phyloP scores from a whole-genome alignment of 176 grass and related monocot species.

The Oryza meyeriana region DNA sequence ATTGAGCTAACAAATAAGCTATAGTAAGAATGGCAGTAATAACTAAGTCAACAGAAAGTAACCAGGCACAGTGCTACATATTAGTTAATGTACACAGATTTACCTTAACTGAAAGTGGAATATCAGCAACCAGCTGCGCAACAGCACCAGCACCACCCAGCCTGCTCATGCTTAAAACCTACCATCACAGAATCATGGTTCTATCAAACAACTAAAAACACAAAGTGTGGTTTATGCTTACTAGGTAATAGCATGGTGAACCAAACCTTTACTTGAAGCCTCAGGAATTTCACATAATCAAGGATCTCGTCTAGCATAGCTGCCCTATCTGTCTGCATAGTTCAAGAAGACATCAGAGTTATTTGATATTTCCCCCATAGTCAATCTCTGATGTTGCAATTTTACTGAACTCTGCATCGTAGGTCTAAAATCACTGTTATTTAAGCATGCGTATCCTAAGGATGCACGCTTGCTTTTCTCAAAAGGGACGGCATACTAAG shows the following conservation, averaged over 20 bases:
- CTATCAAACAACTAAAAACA: constrained; percentile 30
- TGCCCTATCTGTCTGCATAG: constrained; percentile 95
- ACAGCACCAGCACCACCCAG: constrained; percentile 95
- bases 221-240: background rate
- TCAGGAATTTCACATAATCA: constrained; percentile 97
- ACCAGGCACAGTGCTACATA: constrained; percentile 4
- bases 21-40: background rate
- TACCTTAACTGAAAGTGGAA: constrained; percentile 92
- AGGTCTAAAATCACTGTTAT: constrained; percentile 12
- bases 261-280: constrained; percentile 97
- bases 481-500: background rate
- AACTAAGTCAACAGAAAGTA: constrained; percentile 1
- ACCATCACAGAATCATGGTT: constrained; percentile 25
- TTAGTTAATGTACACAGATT: constrained; percentile 13
- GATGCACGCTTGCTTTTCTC: constrained; percentile 18
- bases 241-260: constrained; percentile 17
- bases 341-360: constrained; percentile 31
- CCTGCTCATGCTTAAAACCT: constrained; percentile 99
- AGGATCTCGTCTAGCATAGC: constrained; percentile 98
- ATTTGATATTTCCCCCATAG: background rate
- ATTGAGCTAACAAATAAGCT: background rate
- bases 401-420: background rate
- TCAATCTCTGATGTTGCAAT: constrained; percentile 12
- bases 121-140: constrained; percentile 93
- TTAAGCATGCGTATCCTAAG: background rate